These are phyloP conservation scores for Boletus reticulatus DNA, from an alignment of 768 basidiomycete genomes.

Conservation along the genomic window DNA sequence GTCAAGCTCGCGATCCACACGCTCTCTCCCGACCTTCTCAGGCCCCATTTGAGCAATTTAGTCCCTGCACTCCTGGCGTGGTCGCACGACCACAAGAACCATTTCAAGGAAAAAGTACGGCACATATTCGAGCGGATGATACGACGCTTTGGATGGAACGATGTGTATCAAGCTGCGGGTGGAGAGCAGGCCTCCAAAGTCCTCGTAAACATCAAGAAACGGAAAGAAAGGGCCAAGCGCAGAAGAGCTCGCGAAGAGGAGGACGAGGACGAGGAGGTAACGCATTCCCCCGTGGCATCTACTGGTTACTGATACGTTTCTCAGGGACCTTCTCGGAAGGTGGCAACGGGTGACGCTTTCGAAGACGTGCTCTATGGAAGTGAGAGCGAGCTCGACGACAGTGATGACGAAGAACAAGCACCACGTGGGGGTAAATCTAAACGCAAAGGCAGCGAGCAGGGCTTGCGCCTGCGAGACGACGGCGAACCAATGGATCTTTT, in stretches of 20 bases:
- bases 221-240: slow-evolving; percentile 90
- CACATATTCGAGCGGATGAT: slow-evolving; percentile 98
- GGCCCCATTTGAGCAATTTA: slow-evolving; percentile 72
- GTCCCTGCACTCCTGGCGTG: slow-evolving; percentile 85
- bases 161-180: slow-evolving; percentile 68
- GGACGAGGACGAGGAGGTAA: slow-evolving; percentile 55
- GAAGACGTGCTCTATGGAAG: slow-evolving; percentile 97
- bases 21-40: slow-evolving; percentile 65
- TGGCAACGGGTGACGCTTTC: slow-evolving; percentile 80
- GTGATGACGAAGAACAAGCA: slow-evolving; percentile 53
- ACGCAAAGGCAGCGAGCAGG: slow-evolving; percentile 38
- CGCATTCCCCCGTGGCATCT: background rate
- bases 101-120: slow-evolving; percentile 95
- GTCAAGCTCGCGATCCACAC: slow-evolving; percentile 92
- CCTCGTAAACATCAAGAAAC: slow-evolving; percentile 90
- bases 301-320: slow-evolving; percentile 6
- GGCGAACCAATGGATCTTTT: slow-evolving; percentile 96
- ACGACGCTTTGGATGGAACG: slow-evolving; percentile 85
- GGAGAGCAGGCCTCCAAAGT: slow-evolving; percentile 88
- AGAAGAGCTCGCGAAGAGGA: slow-evolving; percentile 67
- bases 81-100: slow-evolving; percentile 98
- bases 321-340: slow-evolving; percentile 47
- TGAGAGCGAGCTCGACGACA: slow-evolving; percentile 84
- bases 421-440: slow-evolving; percentile 33
- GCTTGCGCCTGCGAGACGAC: slow-evolving; percentile 78